Base-by-base conservation (phyloP, 257 asterid species). In the Solanum pinnatisectum region DNA sequence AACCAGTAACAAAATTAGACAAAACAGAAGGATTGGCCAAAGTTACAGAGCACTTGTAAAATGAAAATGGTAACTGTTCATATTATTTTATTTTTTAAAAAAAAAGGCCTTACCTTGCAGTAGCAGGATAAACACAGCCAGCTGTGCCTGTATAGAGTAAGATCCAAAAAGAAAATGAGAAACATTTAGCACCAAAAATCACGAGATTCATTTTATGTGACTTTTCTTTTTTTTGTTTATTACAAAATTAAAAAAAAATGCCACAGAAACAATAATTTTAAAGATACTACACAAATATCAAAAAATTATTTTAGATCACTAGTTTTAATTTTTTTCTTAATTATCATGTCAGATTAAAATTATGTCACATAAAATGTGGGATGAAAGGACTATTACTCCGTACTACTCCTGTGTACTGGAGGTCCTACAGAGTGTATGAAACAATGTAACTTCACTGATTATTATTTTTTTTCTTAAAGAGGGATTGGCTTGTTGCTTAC, bases 121-220 rank as follows among this genome's bases (percentile, higher is more conserved):
- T 88, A 14, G 94, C 46, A 78, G 98, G 98, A 87, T 88, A 96
- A 23, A 86, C 18, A 89, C 98, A 96, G 22, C 96, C 96, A 90
- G 91, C 71, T 40, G 89, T 4, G 86, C 98, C 98, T 96, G 93
- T 16, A 87, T 7, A 16, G 10, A 35, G 40, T 33, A 73, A 22
- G 15, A 67, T 84, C 70, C 60, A 82, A 44, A 72, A 52, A 23
- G 27, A 32, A 49, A 32, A 39, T 25, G 9, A 25, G 22, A n/a
- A 25, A 70, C 77, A 25, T 23, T 63, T 15, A 30, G 13, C 12
- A 40, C 70, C 35, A 23, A 13, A 84, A 44, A 11, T 82, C n/a
- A 20, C 2, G 11, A 0, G 0, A 9, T 10, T 8, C 2, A 22
- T 8, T 22, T 9, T 60, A 60, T 2, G 2, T 60, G 30, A 60